phyloP scores from a whole-genome alignment of 352 stramenopile species.

The Phytophthora megakarya region DNA sequence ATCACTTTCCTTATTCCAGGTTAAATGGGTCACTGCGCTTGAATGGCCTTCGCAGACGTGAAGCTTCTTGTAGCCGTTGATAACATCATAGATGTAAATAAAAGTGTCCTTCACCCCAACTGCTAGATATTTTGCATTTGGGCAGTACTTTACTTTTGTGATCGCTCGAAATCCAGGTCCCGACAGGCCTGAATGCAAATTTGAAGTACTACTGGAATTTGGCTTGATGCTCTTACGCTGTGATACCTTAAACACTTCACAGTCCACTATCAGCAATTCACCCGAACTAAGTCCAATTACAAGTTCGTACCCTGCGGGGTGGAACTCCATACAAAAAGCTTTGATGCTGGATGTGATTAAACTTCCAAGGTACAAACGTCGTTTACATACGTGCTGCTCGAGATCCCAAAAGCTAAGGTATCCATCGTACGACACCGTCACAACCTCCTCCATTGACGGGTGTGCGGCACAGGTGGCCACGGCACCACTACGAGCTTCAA shows the following conservation, averaged over 20 bases:
- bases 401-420: constrained; percentile 68
- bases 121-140: constrained; percentile 51
- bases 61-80: constrained; percentile 58
- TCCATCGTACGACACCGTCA: constrained; percentile 53
- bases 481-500: constrained; percentile 53
- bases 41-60: constrained; percentile 82
- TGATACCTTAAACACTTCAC: constrained; percentile 38
- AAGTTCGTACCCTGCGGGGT: constrained; percentile 59
- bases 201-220: constrained; percentile 18
- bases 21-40: constrained; percentile 80
- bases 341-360: constrained; percentile 31
- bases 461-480: constrained; percentile 45
- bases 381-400: constrained; percentile 42
- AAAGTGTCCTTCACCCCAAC: constrained; percentile 66
- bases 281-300: constrained; percentile 55
- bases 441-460: constrained; percentile 50
- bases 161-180: constrained; percentile 24
- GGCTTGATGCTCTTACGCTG: constrained; percentile 53
- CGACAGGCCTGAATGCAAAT: constrained; percentile 13
- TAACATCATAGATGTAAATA: constrained; percentile 62
- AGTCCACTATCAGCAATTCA: constrained; percentile 59
- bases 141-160: constrained; percentile 59
- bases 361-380: constrained; percentile 36
- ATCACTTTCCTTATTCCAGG: constrained; percentile 83
- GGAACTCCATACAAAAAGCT: constrained; percentile 57